Evolutionary conservation across 164 flowering plant species (phyloP), one percentile per base, ranked within the genome.

Genomic region (Macadamia integrifolia): DNA sequence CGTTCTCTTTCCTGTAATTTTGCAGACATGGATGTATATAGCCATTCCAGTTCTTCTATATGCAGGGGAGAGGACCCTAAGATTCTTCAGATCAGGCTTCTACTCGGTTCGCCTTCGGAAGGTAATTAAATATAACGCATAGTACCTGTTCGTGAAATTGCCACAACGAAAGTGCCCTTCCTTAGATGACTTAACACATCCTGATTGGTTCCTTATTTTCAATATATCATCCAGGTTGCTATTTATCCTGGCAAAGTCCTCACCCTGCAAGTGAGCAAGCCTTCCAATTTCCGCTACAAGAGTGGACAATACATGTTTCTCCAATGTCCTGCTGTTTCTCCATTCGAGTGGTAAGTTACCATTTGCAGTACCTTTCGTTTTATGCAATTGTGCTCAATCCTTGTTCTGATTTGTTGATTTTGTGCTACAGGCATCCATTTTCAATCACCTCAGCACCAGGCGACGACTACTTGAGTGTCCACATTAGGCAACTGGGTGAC

Each of bases 231-330:
- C 72, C 82, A 91, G 99, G 99, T 88, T 72, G 98, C 98, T 5
- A 92, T 95, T 30, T 92, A 91, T 77, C 96, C 93, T 6, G 98
- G 99, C 53, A 89, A 89, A 77, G 98, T 95, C 68, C 84, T 95
- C 28, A 85, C 95, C 6, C 66, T 95, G 73, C 92, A 87, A 72
- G 91, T 95, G 99, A 86, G 94, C 14, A 92, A 92, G 85, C 98
- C 99, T 56, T 80, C 88, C 23, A 88, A 84, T 62, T 95, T 92
- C 78, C 81, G 76, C 28, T 89, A 95, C 72, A 92, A 88, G 78
- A 91, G 99, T 75, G 99, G 99, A 50, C 97, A 90, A 52, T 95
- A 95, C 76, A 95, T 95, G 93, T 91, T 95, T 70, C 93, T 95
- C 46, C 96, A 95, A 75, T 95, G 99, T 67, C 99, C 99, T 50